Conservation (phyloP, 73 alveolate species). For the Strombidium stylifer region DNA sequence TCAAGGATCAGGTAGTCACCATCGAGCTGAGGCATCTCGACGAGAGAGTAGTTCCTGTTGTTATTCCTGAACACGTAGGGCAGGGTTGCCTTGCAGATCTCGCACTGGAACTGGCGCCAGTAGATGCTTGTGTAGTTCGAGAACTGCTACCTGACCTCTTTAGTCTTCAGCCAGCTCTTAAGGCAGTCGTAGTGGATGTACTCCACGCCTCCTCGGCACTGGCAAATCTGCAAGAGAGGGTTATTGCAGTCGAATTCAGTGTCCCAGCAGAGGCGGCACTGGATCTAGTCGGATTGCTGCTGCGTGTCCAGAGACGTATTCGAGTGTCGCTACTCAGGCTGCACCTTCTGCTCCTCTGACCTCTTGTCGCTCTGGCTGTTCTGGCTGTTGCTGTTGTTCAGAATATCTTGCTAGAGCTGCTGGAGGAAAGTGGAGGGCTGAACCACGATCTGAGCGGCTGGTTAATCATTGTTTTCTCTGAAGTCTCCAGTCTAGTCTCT, state of each 20-base stretch:
- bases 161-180: slow-evolving; percentile 69
- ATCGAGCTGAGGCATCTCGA: slow-evolving; percentile 47
- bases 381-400: too few species aligned
- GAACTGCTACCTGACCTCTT: slow-evolving; percentile 55
- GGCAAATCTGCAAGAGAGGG: slow-evolving; percentile 88
- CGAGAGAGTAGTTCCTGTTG: slow-evolving; percentile 33
- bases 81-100: slow-evolving; percentile 80
- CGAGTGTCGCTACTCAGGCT: too few species aligned
- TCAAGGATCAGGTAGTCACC: slow-evolving; percentile 37
- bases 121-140: slow-evolving; percentile 53
- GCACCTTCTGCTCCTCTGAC: too few species aligned
- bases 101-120: slow-evolving; percentile 82
- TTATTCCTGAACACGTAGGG: slow-evolving; percentile 61
- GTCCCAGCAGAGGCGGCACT: slow-evolving; percentile 63
- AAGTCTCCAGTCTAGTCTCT: too few species aligned
- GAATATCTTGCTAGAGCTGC: too few species aligned
- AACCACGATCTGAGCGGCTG: too few species aligned
- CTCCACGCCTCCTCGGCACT: slow-evolving; percentile 87
- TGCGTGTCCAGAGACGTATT: too few species aligned
- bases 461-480: too few species aligned
- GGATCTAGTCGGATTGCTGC: slow-evolving; percentile 12
- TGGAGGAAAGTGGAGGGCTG: too few species aligned
- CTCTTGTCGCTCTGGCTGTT: too few species aligned
- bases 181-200: slow-evolving; percentile 84
- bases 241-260: slow-evolving; percentile 57